These are phyloP conservation scores for Pythium sp. DNA, from an alignment of 352 stramenopile species.

Conservation along the genomic window DNA sequence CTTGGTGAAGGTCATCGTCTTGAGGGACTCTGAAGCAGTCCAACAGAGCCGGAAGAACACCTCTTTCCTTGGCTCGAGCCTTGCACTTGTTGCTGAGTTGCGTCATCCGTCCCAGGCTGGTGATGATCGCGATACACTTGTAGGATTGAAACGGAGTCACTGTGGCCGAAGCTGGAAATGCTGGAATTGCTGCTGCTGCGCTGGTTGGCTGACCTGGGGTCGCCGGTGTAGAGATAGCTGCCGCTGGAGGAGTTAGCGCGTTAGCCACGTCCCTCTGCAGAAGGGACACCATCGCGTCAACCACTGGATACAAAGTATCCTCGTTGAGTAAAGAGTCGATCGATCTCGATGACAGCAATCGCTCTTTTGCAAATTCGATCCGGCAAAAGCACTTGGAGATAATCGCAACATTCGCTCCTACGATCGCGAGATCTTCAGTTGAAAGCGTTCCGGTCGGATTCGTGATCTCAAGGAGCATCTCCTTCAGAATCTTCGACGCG, in stretches of 20 bases:
- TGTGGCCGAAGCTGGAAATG: not conserved
- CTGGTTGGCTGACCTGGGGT: slow-evolving; percentile 26
- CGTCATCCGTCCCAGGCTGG: slow-evolving; percentile 48
- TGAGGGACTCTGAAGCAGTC: slow-evolving; percentile 39
- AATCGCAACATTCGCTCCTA: slow-evolving; percentile 29
- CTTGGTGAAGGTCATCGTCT: slow-evolving; percentile 39
- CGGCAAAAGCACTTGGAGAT: slow-evolving; percentile 39
- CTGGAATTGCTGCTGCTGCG: slow-evolving; percentile 17
- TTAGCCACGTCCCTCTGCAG: slow-evolving; percentile 37
- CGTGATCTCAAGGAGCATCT: slow-evolving; percentile 16
- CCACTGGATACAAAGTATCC: slow-evolving; percentile 17
- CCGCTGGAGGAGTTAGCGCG: slow-evolving; percentile 17
- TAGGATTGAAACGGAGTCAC: slow-evolving; percentile 33
- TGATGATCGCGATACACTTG: slow-evolving; percentile 34
- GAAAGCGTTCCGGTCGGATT: not conserved
- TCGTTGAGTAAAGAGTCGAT: slow-evolving; percentile 9
- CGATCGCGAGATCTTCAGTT: slow-evolving; percentile 22
- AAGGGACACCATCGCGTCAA: slow-evolving; percentile 37
- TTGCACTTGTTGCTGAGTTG: slow-evolving; percentile 41
- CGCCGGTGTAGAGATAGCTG: slow-evolving; percentile 15
- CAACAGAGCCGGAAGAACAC: slow-evolving; percentile 35
- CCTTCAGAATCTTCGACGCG: slow-evolving; percentile 10
- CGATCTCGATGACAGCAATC: slow-evolving; percentile 1
- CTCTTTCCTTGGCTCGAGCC: slow-evolving; percentile 29
- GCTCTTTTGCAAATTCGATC: slow-evolving; percentile 33